Percentiles rank a stretch among this genome's conserved stretches.
Evolutionary conservation across 2,329 filamentous ascomycete species (phyloP).

Genomic region (Helminthosporium solani): DNA sequence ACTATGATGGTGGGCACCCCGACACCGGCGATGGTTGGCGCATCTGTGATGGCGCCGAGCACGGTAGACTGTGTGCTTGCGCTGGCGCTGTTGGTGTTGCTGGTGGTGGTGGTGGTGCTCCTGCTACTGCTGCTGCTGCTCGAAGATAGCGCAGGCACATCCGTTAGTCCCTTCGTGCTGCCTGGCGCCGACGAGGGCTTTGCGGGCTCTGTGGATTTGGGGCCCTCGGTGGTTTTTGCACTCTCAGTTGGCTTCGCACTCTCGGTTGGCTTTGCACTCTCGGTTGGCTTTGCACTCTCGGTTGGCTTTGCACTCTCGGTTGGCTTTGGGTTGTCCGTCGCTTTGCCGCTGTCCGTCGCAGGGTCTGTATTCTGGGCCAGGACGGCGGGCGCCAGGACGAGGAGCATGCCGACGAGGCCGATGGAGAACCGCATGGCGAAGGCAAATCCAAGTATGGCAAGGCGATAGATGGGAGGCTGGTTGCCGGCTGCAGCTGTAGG

Average conservation of each 20-base stretch:
- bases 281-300: slow-evolving; percentile 33
- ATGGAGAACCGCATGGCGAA: slow-evolving; percentile 33
- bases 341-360: slow-evolving; percentile 21
- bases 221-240: slow-evolving; percentile 7
- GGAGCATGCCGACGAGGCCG: slow-evolving; percentile 32
- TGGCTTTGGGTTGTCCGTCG: slow-evolving; percentile 19
- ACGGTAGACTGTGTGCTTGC: slow-evolving; percentile 22
- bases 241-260: slow-evolving; percentile 19
- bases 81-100: slow-evolving; percentile 11
- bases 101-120: slow-evolving; percentile 16
- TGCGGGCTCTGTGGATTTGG: slow-evolving; percentile 1
- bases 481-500: slow-evolving; percentile 18
- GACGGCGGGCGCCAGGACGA: slow-evolving; percentile 32
- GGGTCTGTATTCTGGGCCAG: slow-evolving; percentile 36
- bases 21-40: slow-evolving; percentile 58
- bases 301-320: slow-evolving; percentile 23
- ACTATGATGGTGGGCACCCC: slow-evolving; percentile 70
- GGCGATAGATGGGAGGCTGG: slow-evolving; percentile 4
- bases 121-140: slow-evolving; percentile 4
- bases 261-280: slow-evolving; percentile 15
- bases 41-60: slow-evolving; percentile 33
- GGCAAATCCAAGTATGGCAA: slow-evolving; percentile 15
- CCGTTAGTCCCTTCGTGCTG: not conserved
- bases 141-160: slow-evolving; percentile 2
- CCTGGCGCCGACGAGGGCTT: slow-evolving; percentile 4